A percentile compares a stretch with the other conserved stretches of the same genome.
phyloP scores from a whole-genome alignment of 2,329 filamentous ascomycete genomes.

The Fusarium fujikuroi region DNA sequence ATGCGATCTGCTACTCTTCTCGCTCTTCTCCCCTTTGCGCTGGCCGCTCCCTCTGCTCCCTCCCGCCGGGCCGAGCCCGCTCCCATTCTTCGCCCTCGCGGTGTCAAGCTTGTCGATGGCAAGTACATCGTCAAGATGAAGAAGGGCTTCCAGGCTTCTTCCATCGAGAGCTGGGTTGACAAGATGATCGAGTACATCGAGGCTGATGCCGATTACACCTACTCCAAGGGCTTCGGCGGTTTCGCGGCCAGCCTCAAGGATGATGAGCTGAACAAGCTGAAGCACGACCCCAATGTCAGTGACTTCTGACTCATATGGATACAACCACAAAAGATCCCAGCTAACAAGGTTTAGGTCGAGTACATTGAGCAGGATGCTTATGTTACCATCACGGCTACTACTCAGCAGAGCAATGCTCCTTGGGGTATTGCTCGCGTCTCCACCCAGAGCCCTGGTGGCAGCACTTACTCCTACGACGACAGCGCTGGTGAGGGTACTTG shows the following conservation, averaged over 20 bases:
- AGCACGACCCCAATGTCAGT: slow-evolving; percentile 43
- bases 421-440: slow-evolving; percentile 55
- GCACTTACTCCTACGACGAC: slow-evolving; percentile 53
- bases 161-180: slow-evolving; percentile 28
- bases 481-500: slow-evolving; percentile 55
- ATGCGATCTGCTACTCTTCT: slow-evolving; percentile 50
- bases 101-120: slow-evolving; percentile 47
- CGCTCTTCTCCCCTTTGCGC: slow-evolving; percentile 47
- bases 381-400: slow-evolving; percentile 42
- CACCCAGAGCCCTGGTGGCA: slow-evolving; percentile 44
- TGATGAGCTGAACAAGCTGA: slow-evolving; percentile 42
- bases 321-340: neutral
- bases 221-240: slow-evolving; percentile 40
- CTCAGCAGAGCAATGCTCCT: slow-evolving; percentile 51
- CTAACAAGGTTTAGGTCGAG: slow-evolving; percentile 44
- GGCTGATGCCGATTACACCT: slow-evolving; percentile 48
- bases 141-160: slow-evolving; percentile 28
- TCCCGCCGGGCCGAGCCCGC: slow-evolving; percentile 48
- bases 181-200: slow-evolving; percentile 43
- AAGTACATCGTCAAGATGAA: slow-evolving; percentile 54
- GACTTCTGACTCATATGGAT: too few species aligned
- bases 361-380: slow-evolving; percentile 55
- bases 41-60: slow-evolving; percentile 48
- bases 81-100: slow-evolving; percentile 49
- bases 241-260: slow-evolving; percentile 45